Base-by-base conservation (phyloP, 257 asterid species). In the Buddleja alternifolia region DNA sequence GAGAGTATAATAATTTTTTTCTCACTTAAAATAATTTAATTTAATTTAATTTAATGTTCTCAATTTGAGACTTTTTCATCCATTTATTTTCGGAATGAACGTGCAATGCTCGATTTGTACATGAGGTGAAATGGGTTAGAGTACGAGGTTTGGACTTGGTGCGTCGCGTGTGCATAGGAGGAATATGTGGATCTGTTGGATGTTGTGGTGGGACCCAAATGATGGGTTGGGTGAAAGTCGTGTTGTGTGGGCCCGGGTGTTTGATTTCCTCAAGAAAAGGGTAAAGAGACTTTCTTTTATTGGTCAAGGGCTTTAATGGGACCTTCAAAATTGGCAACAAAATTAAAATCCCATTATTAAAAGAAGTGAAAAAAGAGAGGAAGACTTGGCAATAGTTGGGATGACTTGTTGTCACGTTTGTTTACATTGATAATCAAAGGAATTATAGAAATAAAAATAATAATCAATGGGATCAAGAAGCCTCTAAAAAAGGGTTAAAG, bases 161-260 rank as follows among this genome's bases (percentile, higher is more conserved):
- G 75, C 57, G n/a, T 45, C 71, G 79, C 72, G 72, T 20, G 74
- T 67, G 46, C 60, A 62, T 60, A 57, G 63, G 67, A 52, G 60
- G 75, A 68, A 67, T 34, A 11, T 45, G 73, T 53, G 34, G 61
- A 61, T 67, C 61, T 42, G 1, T 11, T 58, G n/a, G 20, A 39
- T 19, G 41, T 23, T 7, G 8, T 10, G 6, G 53, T 16, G 60
- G 75, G 71, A 7, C 63, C 71, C 37, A 21, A 41, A 0, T 59
- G 10, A 60, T 25, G 76, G 56, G 19, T 7, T 4, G 16, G 52
- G 32, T 63, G 39, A 50, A 52, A 21, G 50, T 23, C 4, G 36
- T 44, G 40, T 36, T 53, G 42, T 12, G 8, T 11, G 70, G 62
- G 9, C 48, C 66, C 4, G 23, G 4, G 15, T 2, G n/a, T 45